Conservation (phyloP, 1,284 basidiomycete species). For the Tilletia setariae region DNA sequence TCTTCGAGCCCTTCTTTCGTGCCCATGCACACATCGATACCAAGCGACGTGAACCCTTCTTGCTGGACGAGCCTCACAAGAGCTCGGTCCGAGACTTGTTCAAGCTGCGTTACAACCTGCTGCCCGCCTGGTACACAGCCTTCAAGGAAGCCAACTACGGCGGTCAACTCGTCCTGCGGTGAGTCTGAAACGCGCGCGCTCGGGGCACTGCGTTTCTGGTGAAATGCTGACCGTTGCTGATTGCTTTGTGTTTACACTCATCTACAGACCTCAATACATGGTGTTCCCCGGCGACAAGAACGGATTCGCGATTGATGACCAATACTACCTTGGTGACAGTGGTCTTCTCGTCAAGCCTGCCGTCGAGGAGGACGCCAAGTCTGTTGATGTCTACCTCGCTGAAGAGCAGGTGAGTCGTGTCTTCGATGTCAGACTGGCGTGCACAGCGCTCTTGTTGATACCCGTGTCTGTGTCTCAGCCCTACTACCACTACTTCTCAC, state of each 20-base stretch:
- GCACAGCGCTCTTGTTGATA: no score
- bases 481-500: constrained; percentile 86
- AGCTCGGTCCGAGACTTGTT: constrained; percentile 75
- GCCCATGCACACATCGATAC: constrained; percentile 98
- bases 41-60: constrained; percentile 91
- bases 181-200: no score
- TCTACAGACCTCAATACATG: constrained; percentile 73
- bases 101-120: constrained; percentile 77
- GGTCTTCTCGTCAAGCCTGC: constrained; percentile 91
- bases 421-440: neutral
- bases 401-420: constrained; percentile 61
- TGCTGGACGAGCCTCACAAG: constrained; percentile 84
- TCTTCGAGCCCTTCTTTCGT: constrained; percentile 95
- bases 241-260: no score
- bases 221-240: no score
- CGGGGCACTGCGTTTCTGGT: constrained; percentile 61
- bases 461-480: constrained; percentile 59
- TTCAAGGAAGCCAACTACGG: constrained; percentile 61
- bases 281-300: constrained; percentile 80
- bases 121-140: constrained; percentile 94
- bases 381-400: constrained; percentile 76
- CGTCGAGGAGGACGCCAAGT: constrained; percentile 69
- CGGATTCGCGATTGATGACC: constrained; percentile 87
- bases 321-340: constrained; percentile 84
- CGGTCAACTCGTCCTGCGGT: constrained; percentile 46